A percentile compares a stretch with the other conserved stretches of the same genome.
phyloP scores from a whole-genome alignment of 495 filamentous ascomycete genomes.

The Polyplosphaeria fusca region DNA sequence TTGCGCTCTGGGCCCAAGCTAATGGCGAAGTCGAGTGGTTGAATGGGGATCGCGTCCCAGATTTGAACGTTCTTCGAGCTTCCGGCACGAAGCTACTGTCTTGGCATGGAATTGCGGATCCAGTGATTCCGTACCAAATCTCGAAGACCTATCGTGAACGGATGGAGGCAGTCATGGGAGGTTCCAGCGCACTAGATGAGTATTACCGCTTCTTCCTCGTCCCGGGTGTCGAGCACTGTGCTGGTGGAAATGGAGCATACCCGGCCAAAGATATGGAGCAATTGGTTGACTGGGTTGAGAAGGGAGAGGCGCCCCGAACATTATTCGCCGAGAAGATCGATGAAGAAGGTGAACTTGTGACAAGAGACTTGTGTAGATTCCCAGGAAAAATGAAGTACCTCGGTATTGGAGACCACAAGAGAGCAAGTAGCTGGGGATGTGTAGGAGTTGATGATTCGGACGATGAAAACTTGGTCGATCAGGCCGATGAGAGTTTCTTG shows the following conservation, averaged over 20 bases:
- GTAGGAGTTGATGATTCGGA: conserved; percentile 6
- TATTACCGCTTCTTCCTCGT: conserved; percentile 42
- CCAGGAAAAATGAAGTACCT: conserved; percentile 28
- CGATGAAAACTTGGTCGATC: neutral
- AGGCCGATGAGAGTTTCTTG: conserved; percentile 3
- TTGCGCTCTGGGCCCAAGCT: conserved; percentile 34
- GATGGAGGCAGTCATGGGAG: conserved; percentile 35
- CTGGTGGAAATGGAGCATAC: conserved; percentile 23
- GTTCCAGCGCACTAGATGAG: conserved; percentile 30
- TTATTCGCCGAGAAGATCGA: conserved; percentile 17
- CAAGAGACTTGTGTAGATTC: conserved; percentile 13
- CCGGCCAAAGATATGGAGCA: conserved; percentile 33
- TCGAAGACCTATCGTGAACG: conserved; percentile 36
- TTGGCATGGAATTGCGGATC: conserved; percentile 44
- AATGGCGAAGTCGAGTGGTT: conserved; percentile 37
- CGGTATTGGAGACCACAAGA: conserved; percentile 22
- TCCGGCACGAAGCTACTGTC: conserved; percentile 47
- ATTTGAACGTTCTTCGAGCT: conserved; percentile 43
- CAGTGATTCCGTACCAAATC: conserved; percentile 35
- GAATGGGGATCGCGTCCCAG: conserved; percentile 41
- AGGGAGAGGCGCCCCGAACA: conserved; percentile 40
- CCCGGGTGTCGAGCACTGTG: conserved; percentile 41
- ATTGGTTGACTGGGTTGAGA: conserved; percentile 47
- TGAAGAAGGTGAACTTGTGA: conserved; percentile 14
- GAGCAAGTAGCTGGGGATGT: conserved; percentile 27